These are phyloP conservation scores for Trichoderma orchidacearum DNA, from an alignment of 495 filamentous ascomycete species.

Conservation along the genomic window DNA sequence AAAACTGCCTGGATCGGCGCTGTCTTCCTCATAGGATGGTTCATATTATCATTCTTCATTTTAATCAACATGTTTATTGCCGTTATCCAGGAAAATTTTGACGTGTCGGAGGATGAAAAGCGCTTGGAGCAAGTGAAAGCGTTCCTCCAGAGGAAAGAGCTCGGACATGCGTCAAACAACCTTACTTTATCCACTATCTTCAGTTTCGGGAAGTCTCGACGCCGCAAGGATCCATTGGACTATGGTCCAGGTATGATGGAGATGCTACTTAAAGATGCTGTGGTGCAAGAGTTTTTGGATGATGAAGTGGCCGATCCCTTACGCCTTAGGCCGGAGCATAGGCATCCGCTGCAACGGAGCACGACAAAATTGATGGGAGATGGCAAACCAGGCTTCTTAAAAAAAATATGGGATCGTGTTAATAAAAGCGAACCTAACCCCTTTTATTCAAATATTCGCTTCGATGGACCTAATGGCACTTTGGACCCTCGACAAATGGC, in stretches of 20 bases:
- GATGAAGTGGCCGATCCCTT: conserved; percentile 34
- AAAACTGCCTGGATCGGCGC: conserved; percentile 88
- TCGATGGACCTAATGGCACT: conserved; percentile 58
- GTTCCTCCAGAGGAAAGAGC: conserved; percentile 82
- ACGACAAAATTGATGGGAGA: conserved; percentile 12
- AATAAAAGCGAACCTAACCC: conserved; percentile 73
- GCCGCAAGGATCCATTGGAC: conserved; percentile 70
- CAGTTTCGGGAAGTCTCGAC: conserved; percentile 51
- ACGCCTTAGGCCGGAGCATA: background rate
- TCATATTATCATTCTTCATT: conserved; percentile 90
- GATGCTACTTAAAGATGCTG: conserved; percentile 89
- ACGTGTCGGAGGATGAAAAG: conserved; percentile 98
- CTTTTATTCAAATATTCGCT: conserved; percentile 75
- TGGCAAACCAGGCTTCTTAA: conserved; percentile 39
- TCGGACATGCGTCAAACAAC: conserved; percentile 50
- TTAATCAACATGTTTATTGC: conserved; percentile 99
- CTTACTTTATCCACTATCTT: conserved; percentile 83
- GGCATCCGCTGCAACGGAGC: conserved; percentile 20
- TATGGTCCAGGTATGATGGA: conserved; percentile 80
- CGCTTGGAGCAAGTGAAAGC: conserved; percentile 88
- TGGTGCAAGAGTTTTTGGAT: conserved; percentile 88
- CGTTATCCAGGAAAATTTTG: conserved; percentile 99
- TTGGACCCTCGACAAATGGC: conserved; percentile 80
- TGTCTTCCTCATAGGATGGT: conserved; percentile 87
- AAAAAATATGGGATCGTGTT: conserved; percentile 45